These are phyloP conservation scores for Ustilaginoidea virens DNA, from an alignment of 2,329 filamentous ascomycete genomes.

Conservation along the genomic window DNA sequence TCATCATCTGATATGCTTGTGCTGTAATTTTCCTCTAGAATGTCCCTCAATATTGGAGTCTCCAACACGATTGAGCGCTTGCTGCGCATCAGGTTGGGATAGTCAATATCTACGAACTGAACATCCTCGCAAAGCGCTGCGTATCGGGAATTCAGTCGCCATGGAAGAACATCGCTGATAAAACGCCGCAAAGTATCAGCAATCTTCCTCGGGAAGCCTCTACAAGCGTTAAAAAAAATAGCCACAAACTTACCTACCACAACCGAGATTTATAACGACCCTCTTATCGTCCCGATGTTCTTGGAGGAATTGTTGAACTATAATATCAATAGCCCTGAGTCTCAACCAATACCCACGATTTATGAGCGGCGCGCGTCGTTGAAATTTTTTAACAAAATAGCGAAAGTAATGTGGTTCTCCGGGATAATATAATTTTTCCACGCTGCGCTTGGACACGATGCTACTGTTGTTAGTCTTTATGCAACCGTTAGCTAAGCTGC, in stretches of 20 bases:
- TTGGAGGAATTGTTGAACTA: slow-evolving; percentile 59
- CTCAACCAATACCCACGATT: slow-evolving; percentile 82
- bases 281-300: slow-evolving; percentile 40
- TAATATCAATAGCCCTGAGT: slow-evolving; percentile 65
- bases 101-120: slow-evolving; percentile 75
- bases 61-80: slow-evolving; percentile 55
- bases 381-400: slow-evolving; percentile 73
- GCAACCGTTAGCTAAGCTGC: not conserved
- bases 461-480: slow-evolving; percentile 73
- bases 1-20: slow-evolving; percentile 23
- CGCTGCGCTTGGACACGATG: slow-evolving; percentile 82
- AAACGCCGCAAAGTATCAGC: not conserved
- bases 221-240: not conserved
- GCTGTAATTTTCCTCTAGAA: slow-evolving; percentile 16
- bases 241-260: slow-evolving; percentile 58
- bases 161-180: slow-evolving; percentile 68
- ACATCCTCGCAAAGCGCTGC: slow-evolving; percentile 38
- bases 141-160: slow-evolving; percentile 62
- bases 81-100: slow-evolving; percentile 60
- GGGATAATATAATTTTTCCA: slow-evolving; percentile 75
- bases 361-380: slow-evolving; percentile 72
- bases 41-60: slow-evolving; percentile 37
- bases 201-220: no score
- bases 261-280: slow-evolving; percentile 71
- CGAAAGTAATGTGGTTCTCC: slow-evolving; percentile 70